These are phyloP conservation scores for Diaporthe capsici DNA, from an alignment of 2,329 filamentous ascomycete species.

Conservation along the genomic window DNA sequence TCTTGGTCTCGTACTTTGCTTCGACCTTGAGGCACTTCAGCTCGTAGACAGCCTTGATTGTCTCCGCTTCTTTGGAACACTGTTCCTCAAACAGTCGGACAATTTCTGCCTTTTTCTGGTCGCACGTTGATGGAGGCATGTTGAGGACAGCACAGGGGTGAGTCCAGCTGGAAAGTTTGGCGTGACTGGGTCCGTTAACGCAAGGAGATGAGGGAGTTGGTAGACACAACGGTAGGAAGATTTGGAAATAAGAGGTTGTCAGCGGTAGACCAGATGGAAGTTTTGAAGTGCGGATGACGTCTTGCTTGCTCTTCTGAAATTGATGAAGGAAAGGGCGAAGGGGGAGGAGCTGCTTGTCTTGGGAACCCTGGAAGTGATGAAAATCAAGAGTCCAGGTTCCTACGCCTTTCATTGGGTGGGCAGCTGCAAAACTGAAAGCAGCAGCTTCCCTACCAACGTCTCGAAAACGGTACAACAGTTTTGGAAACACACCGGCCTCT, in stretches of 20 bases:
- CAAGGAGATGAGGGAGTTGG: neutral
- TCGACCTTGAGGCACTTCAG: neutral
- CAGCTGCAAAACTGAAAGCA: neutral
- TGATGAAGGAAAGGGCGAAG: neutral
- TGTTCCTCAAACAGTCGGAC: neutral
- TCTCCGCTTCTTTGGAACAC: neutral
- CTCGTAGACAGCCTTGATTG: neutral
- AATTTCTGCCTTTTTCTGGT: constrained; percentile 9
- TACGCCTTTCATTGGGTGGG: neutral
- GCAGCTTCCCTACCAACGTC: neutral
- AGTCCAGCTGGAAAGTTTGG: neutral
- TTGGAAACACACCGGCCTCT: neutral
- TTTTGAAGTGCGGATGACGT: neutral
- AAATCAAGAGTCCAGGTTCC: too few relatives aligned
- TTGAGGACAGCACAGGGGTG: neutral
- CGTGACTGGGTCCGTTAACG: neutral
- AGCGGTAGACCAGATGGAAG: neutral
- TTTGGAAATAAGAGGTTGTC: neutral
- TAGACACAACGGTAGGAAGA: neutral
- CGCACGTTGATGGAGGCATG: neutral
- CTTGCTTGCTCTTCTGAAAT: neutral
- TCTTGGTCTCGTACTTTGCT: neutral
- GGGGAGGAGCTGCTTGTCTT: neutral
- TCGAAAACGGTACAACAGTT: neutral
- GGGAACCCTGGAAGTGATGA: neutral